These are phyloP conservation scores for Metroxylon sagu DNA, from an alignment of 176 grass and related monocot genomes.

Conservation along the genomic window DNA sequence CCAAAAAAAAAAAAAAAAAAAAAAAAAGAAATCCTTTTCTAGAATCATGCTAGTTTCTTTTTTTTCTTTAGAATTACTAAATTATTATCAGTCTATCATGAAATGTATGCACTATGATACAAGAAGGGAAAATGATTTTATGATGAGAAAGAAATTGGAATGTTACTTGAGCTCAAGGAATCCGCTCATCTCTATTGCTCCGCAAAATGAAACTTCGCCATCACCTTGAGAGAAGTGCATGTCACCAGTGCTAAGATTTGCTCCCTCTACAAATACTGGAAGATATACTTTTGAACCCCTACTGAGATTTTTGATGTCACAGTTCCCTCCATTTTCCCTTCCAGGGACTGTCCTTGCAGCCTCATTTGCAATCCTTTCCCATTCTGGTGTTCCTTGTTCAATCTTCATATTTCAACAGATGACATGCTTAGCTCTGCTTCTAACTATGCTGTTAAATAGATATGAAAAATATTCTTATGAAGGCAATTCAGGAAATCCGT, in stretches of 20 bases:
- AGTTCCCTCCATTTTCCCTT: slow-evolving; percentile 89
- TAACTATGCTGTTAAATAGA: background rate
- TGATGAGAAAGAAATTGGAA: slow-evolving; percentile 3
- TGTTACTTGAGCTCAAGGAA: slow-evolving; percentile 95
- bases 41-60: no score
- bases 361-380: slow-evolving; percentile 69
- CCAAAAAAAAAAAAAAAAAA: no score
- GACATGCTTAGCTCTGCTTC: background rate
- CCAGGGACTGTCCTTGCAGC: slow-evolving; percentile 85
- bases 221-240: slow-evolving; percentile 95
- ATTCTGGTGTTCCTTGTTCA: slow-evolving; percentile 52
- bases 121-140: background rate
- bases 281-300: slow-evolving; percentile 92
- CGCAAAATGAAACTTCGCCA: slow-evolving; percentile 85
- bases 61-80: no score
- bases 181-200: slow-evolving; percentile 99
- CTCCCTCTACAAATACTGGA: slow-evolving; percentile 86
- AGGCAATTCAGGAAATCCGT: no score
- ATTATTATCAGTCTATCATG: no score
- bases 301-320: slow-evolving; percentile 94
- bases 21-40: no score
- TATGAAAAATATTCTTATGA: background rate
- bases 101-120: no score
- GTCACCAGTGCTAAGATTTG: slow-evolving; percentile 83
- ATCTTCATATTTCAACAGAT: slow-evolving; percentile 27